Conservation (phyloP, 2,329 filamentous ascomycete genomes). For the Colletotrichum aenigma region DNA sequence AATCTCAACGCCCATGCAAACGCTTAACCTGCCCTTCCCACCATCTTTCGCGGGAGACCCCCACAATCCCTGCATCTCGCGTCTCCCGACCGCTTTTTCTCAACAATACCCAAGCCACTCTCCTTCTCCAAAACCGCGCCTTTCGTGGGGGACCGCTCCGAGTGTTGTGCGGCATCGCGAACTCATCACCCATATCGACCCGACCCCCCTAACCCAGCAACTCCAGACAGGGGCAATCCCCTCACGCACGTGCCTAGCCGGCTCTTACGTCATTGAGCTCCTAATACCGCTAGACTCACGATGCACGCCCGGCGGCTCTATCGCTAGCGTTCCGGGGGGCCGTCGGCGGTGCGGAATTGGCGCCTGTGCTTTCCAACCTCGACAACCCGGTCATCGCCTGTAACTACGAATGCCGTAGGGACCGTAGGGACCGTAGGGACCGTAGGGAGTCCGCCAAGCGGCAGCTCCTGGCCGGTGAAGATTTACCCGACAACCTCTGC, state of each 20-base stretch:
- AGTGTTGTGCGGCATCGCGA: not conserved
- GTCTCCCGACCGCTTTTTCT: conserved; percentile 8
- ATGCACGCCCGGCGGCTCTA: conserved; percentile 15
- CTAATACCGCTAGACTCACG: conserved; percentile 6
- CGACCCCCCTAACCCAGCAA: not conserved
- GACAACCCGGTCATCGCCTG: not conserved
- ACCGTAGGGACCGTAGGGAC: not conserved
- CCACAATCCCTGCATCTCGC: conserved; percentile 11
- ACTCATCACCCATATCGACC: not conserved
- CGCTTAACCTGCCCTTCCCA: not conserved
- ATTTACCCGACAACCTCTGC: not conserved
- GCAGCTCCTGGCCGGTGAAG: not conserved
- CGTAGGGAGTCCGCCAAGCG: not conserved
- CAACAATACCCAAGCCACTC: conserved; percentile 7
- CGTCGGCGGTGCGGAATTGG: not conserved
- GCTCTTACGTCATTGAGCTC: conserved; percentile 11
- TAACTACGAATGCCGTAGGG: not conserved
- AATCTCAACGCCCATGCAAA: not conserved
- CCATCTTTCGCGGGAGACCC: not conserved
- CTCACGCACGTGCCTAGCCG: not conserved
- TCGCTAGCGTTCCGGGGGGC: conserved; percentile 11
- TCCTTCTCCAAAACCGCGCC: not conserved
- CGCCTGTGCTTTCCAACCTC: not conserved
- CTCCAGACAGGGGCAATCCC: not conserved
- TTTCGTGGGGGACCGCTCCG: not conserved